Percentiles rank a stretch among this genome's conserved stretches.
phyloP scores from a whole-genome alignment of 805 yeast species.

The Wickerhamiella kazuoi region DNA sequence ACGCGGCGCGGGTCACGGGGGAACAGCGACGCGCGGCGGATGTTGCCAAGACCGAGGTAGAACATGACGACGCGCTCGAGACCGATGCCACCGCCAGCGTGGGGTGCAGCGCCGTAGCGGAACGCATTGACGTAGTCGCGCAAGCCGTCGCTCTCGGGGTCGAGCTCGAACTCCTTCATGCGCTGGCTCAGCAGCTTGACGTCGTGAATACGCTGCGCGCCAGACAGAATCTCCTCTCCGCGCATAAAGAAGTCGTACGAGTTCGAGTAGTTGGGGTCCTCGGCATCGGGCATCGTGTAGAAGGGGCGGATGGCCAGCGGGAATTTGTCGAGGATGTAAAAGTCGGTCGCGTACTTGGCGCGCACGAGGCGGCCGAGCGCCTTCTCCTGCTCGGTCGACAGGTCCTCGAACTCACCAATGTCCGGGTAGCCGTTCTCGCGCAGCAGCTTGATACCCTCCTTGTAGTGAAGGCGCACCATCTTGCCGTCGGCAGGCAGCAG shows the following conservation, averaged over 20 bases:
- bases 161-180: slow-evolving; percentile 67
- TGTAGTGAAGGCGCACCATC: slow-evolving; percentile 77
- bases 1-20: slow-evolving; percentile 80
- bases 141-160: slow-evolving; percentile 65
- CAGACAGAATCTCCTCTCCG: slow-evolving; percentile 98
- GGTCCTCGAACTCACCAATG: slow-evolving; percentile 62
- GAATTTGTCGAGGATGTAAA: slow-evolving; percentile 95
- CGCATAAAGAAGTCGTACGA: slow-evolving; percentile 99
- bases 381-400: slow-evolving; percentile 88
- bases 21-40: slow-evolving; percentile 95
- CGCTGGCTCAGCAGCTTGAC: slow-evolving; percentile 65
- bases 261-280: slow-evolving; percentile 83
- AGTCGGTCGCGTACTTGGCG: slow-evolving; percentile 92
- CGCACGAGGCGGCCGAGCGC: slow-evolving; percentile 78
- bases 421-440: slow-evolving; percentile 77
- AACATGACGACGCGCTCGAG: slow-evolving; percentile 97
- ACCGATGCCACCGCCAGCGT: slow-evolving; percentile 99
- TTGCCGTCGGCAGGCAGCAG: slow-evolving; percentile 84
- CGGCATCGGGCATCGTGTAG: slow-evolving; percentile 97
- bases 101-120: slow-evolving; percentile 92
- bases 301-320: slow-evolving; percentile 94
- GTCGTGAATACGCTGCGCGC: slow-evolving; percentile 98
- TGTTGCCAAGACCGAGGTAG: slow-evolving; percentile 89
- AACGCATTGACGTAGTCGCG: slow-evolving; percentile 86
- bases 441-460: slow-evolving; percentile 77